These are phyloP conservation scores for Picea abies DNA, from an alignment of 83 land plant genomes.

Conservation along the genomic window DNA sequence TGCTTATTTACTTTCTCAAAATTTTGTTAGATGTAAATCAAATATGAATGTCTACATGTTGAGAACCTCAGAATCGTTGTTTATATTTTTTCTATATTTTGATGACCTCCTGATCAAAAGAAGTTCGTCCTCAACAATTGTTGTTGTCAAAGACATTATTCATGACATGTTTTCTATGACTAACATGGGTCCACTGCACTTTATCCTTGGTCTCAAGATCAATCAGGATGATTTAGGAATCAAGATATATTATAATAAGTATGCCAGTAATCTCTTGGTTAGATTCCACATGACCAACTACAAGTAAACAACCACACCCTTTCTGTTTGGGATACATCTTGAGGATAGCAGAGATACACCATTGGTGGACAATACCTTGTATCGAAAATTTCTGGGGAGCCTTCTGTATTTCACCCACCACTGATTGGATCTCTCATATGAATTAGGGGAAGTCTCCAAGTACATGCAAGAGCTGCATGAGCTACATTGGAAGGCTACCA, in stretches of 20 bases:
- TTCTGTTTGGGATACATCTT: background rate
- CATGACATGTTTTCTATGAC: background rate
- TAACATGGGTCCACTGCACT: background rate
- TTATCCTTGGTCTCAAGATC: conserved; percentile 1
- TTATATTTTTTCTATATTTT: background rate
- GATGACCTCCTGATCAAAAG: background rate
- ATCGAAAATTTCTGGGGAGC: too few relatives aligned
- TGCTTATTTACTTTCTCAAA: too few relatives aligned
- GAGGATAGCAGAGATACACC: background rate
- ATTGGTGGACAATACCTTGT: conserved; percentile 21
- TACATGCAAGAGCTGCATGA: too few relatives aligned
- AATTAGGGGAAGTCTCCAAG: too few relatives aligned
- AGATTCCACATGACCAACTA: background rate
- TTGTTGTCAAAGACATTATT: background rate
- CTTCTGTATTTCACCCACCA: too few relatives aligned
- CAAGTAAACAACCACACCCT: background rate
- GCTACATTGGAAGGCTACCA: conserved; percentile 18
- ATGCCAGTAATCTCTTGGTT: background rate
- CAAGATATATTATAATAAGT: background rate
- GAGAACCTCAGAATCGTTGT: background rate
- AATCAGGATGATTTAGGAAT: background rate
- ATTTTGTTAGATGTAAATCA: too few relatives aligned
- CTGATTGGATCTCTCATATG: too few relatives aligned
- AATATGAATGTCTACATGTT: background rate
- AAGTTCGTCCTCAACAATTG: background rate